phyloP scores from a whole-genome alignment of 2,329 filamentous ascomycete genomes.

The Exophiala sp. region DNA sequence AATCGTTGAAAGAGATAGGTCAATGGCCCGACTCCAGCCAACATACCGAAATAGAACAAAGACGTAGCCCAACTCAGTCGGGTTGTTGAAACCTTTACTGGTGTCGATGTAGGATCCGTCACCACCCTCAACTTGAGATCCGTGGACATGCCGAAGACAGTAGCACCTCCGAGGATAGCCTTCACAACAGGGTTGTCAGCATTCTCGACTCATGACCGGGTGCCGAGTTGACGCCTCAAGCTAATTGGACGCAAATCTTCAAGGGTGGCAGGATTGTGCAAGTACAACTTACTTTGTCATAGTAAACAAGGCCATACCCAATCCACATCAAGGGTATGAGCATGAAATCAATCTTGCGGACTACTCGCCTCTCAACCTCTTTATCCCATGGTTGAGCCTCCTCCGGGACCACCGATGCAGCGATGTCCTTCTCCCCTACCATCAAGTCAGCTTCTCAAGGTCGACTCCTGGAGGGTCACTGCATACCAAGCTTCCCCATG shows the following conservation, averaged over 20 bases:
- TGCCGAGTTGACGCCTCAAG: background rate
- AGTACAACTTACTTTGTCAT: constrained; percentile 55
- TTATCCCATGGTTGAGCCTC: constrained; percentile 54
- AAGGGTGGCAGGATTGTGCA: background rate
- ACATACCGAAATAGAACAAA: constrained; percentile 64
- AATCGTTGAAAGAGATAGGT: constrained; percentile 68
- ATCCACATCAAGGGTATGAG: constrained; percentile 66
- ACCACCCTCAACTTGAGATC: constrained; percentile 60
- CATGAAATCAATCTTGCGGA: constrained; percentile 65
- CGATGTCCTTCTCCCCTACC: constrained; percentile 50
- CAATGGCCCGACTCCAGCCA: constrained; percentile 70
- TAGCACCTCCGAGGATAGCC: constrained; percentile 70
- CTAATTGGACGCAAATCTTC: background rate
- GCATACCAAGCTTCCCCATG: no score
- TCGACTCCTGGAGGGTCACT: no score
- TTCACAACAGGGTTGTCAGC: constrained; percentile 30
- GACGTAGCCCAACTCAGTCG: constrained; percentile 74
- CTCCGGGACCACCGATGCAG: constrained; percentile 59
- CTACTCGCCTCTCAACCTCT: constrained; percentile 52
- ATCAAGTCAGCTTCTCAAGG: no score
- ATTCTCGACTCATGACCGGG: background rate
- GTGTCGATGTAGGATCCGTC: constrained; percentile 45
- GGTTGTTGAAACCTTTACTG: constrained; percentile 60
- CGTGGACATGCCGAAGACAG: constrained; percentile 71
- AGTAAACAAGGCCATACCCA: constrained; percentile 66